Evolutionary conservation across 2,329 filamentous ascomycete genomes (phyloP), one percentile per base, ranked within the genome.

Genomic region (Scedosporium apiospermum): DNA sequence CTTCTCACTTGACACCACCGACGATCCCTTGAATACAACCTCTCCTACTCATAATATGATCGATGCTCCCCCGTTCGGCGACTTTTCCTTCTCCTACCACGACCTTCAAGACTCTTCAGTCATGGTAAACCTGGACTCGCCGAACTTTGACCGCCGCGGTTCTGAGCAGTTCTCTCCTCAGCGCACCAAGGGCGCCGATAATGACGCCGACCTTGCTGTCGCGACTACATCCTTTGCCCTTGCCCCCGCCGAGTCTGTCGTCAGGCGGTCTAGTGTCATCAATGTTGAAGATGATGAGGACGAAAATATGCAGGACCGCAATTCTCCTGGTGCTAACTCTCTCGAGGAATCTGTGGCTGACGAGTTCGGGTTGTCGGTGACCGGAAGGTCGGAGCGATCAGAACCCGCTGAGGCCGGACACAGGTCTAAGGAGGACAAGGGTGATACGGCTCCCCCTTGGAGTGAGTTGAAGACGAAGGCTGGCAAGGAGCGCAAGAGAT

Each of bases 401-500:
- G 83, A 86, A 67, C 79, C 80, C 14, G 80, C 78, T n/a, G 83
- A 86, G 61, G 68, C 82, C 23, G 80, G 78, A 21, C 76, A 74
- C 59, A 82, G 82, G 68, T 68, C 74, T 41, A 86, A 83, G 69
- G 83, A 85, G 60, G 81, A 84, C 64, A 86, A 85, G 66, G 74
- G 79, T 5, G 84, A 84, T 60, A 77, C 81, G 7, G 77, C 82
- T 7, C 86, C 88, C 14, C 79, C 87, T 14, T 93, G 90, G 90
- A 93, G 86, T 68, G 90, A 93, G 71, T 78, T 93, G 66, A 93
- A 93, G 74, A 93, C 90, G 3, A 93, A 93, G 74, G 95, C 95
- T 2, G 95, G 95, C 16, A 99, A 98, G 74, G 95, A 98, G 73
- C 85, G 95, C 61, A 98, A 98, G 75, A 84, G 95, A 53, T 78